phyloP scores from a whole-genome alignment of 306 rosid species.

The Pyrus communis region DNA sequence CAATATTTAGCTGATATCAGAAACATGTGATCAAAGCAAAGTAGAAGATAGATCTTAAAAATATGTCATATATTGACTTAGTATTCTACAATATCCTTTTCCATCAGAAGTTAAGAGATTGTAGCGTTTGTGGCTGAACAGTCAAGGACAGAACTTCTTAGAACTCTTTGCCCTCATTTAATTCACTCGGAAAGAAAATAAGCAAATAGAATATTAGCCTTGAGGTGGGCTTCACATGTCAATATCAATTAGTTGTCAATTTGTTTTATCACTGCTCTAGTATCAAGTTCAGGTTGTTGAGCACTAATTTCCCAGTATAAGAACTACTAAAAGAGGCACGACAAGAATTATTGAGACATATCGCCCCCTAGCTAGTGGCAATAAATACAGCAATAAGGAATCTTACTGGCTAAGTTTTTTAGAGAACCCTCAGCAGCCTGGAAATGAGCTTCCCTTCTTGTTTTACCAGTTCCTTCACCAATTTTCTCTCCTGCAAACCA shows the following conservation, averaged over 20 bases:
- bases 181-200: neutral
- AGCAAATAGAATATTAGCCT: neutral
- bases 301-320: neutral
- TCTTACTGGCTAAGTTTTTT: slow-evolving; percentile 77
- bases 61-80: neutral
- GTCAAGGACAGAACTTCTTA: neutral
- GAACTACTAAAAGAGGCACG: neutral
- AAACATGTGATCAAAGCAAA: neutral
- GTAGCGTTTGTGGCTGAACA: neutral
- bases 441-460: slow-evolving; percentile 83
- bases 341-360: neutral
- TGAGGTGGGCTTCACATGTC: neutral
- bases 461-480: slow-evolving; percentile 80
- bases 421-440: slow-evolving; percentile 84
- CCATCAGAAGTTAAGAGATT: neutral
- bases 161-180: neutral
- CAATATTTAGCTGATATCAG: neutral
- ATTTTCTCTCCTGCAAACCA: slow-evolving; percentile 88
- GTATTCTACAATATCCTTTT: neutral
- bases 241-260: neutral
- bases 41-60: neutral
- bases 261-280: neutral
- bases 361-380: neutral
- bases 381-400: slow-evolving; percentile 1
- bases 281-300: neutral